Percentiles rank a stretch among this genome's conserved stretches.
Conservation (phyloP, 768 basidiomycete genomes). For the Leccinum rimulosum region DNA sequence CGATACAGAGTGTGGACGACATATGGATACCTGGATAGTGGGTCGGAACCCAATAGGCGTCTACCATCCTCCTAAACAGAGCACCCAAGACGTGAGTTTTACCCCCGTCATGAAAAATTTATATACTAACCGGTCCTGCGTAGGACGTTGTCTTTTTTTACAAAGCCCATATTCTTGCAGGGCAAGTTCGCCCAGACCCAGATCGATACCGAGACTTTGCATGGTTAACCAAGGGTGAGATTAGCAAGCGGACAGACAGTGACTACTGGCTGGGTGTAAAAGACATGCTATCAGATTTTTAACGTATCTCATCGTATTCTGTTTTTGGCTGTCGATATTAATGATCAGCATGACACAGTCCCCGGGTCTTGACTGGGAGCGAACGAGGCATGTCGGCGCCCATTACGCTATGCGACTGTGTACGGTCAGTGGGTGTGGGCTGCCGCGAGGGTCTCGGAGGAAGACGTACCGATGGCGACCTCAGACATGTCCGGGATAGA, state of each 20-base stretch:
- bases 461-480: too few species aligned
- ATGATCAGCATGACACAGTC: not conserved
- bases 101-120: not conserved
- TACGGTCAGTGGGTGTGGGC: too few species aligned
- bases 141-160: conserved; percentile 85
- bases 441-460: too few species aligned
- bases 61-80: conserved; percentile 48
- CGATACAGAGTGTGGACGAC: conserved; percentile 64
- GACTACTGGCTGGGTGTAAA: conserved; percentile 77
- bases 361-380: not conserved
- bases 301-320: conserved; percentile 11
- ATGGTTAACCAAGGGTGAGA: conserved; percentile 94
- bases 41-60: conserved; percentile 85
- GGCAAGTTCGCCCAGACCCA: conserved; percentile 67
- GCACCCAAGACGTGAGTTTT: conserved; percentile 37
- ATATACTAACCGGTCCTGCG: not conserved
- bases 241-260: conserved; percentile 61
- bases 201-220: conserved; percentile 70
- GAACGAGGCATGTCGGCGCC: too few species aligned
- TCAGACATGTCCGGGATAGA: too few species aligned
- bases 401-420: too few species aligned
- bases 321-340: not conserved
- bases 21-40: conserved; percentile 96
- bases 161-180: conserved; percentile 90
- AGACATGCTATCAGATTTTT: conserved; percentile 74